Evolutionary conservation across 2,329 filamentous ascomycete genomes (phyloP).

Genomic region (Apiospora kogelbergensis): DNA sequence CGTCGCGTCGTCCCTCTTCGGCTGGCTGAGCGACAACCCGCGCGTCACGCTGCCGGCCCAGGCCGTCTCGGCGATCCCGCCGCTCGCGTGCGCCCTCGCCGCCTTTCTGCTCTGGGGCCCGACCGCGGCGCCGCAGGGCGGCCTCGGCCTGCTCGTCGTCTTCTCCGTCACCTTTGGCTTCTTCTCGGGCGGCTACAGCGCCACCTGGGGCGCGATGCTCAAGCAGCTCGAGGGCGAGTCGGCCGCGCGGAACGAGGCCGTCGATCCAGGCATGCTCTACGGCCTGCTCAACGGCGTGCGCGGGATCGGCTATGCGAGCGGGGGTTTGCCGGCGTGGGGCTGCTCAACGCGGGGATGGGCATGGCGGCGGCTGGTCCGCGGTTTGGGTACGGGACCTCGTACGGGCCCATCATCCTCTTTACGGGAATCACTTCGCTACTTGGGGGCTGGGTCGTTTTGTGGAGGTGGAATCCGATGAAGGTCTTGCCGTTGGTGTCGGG

Average conservation of each 20-base stretch:
- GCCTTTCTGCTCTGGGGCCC: conserved; percentile 64
- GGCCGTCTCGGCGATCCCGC: conserved; percentile 57
- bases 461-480: not conserved
- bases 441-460: not conserved
- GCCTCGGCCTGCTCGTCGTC: conserved; percentile 51
- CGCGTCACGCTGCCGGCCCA: conserved; percentile 36
- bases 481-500: not conserved
- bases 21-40: not conserved
- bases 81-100: conserved; percentile 53
- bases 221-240: conserved; percentile 19
- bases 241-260: not conserved
- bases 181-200: conserved; percentile 64
- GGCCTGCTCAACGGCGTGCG: not conserved
- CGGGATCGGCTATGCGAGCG: not conserved
- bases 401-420: not conserved
- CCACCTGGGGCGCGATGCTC: conserved; percentile 50
- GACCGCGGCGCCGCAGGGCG: conserved; percentile 42
- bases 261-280: not conserved
- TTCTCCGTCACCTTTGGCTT: conserved; percentile 65
- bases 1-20: conserved; percentile 37
- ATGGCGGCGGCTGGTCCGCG: not conserved
- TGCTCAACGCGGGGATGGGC: not conserved
- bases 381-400: not conserved
- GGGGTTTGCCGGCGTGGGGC: not conserved
- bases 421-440: not conserved